Base-by-base conservation (phyloP, 805 yeast genomes). In the Clavispora santaluciae region DNA sequence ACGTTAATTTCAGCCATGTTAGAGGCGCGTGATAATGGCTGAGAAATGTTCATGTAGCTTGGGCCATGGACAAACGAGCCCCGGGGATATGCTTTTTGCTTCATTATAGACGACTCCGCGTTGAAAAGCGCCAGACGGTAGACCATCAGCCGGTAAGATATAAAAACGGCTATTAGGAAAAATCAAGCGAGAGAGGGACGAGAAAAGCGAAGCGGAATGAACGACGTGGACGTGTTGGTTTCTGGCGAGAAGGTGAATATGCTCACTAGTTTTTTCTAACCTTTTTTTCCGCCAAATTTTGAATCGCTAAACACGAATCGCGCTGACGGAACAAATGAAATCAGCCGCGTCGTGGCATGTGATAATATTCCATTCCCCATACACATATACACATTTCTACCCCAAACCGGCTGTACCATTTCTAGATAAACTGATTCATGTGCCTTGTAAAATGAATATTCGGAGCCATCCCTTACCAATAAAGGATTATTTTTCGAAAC, bases 21-120 rank as follows among this genome's bases (percentile, higher is more conserved):
- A 1, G 66, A 51, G 8, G 73, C 75, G 28, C 75, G 44, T n/a
- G 71, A 64, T 36, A 69, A 55, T 7, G 75, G 75, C 36, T 67
- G 71, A 34, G 59, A 46, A 35, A 69, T 66, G 43, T 67, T 64
- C 68, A 63, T 65, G 16, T 48, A 45, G 36, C 63, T 70, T 3
- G 71, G 67, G 3, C 70, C 70, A 40, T 54, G 51, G 13, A 54
- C 40, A 38, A 53, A 61, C 3, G 70, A 55, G 3, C 62, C 50
- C 16, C 39, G 51, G 22, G 53, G 46, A 26, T 46, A 41, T 15
- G 40, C 16, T 25, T 46, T 50, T 18, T 38, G 39, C 30, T 39
- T 48, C 24, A 40, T 22, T 21, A 42, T 39, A 28, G 45, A 49
- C 33, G 48, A 44, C 35, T 48, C 47, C 22, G 50, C 51, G 20